These are phyloP conservation scores for Neurospora sp. DNA, from an alignment of 2,329 filamentous ascomycete genomes.

Conservation along the genomic window DNA sequence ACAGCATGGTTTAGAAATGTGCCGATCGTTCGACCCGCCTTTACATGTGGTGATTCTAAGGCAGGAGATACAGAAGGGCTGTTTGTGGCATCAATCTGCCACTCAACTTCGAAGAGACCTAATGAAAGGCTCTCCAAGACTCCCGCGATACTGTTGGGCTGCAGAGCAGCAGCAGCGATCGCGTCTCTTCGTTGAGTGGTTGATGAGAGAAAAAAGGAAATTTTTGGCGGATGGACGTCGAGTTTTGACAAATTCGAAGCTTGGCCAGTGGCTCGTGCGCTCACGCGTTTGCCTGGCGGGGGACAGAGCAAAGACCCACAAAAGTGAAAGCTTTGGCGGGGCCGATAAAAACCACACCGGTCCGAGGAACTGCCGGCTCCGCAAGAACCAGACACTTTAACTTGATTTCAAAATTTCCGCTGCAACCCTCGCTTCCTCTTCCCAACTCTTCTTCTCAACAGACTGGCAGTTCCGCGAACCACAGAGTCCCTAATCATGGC, in stretches of 20 bases:
- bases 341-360: constrained; percentile 1
- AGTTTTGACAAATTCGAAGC: background rate
- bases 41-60: constrained; percentile 67
- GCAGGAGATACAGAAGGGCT: constrained; percentile 77
- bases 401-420: constrained; percentile 15
- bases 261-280: constrained; percentile 8
- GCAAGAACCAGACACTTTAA: constrained; percentile 2
- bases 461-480: constrained; percentile 2
- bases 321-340: background rate
- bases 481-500: constrained; percentile 8
- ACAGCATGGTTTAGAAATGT: constrained; percentile 34
- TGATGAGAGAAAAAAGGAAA: constrained; percentile 26
- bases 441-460: constrained; percentile 1
- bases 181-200: constrained; percentile 28
- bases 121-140: constrained; percentile 40
- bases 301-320: background rate
- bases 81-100: constrained; percentile 42
- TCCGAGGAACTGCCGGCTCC: constrained; percentile 9
- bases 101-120: constrained; percentile 44
- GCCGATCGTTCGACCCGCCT: constrained; percentile 77
- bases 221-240: constrained; percentile 4
- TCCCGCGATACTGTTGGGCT: constrained; percentile 24
- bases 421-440: constrained; percentile 6
- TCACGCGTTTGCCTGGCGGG: background rate
- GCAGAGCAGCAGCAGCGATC: constrained; percentile 22